phyloP scores from a whole-genome alignment of 2,329 filamentous ascomycete genomes.

The Lomentospora prolificans region DNA sequence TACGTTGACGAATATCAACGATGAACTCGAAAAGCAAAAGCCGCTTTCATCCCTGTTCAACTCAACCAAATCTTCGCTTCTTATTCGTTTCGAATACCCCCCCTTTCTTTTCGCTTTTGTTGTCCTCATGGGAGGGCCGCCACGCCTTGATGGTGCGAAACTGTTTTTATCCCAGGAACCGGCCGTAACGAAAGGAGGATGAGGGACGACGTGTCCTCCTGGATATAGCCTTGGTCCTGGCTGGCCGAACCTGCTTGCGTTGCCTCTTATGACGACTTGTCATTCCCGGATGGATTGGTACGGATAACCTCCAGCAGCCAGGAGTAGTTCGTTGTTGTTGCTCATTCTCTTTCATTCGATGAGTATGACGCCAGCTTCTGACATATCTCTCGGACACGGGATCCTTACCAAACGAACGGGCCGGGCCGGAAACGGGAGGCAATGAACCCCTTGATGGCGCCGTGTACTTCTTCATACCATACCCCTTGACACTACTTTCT shows the following conservation, averaged over 20 bases:
- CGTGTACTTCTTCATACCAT: constrained; percentile 4
- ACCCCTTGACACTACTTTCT: constrained; percentile 1
- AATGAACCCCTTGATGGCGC: neutral
- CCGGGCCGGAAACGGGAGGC: neutral
- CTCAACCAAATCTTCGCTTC: neutral
- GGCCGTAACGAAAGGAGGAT: neutral
- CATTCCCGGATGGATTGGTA: neutral
- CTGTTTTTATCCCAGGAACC: neutral
- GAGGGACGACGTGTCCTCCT: neutral
- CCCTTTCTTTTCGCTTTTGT: neutral
- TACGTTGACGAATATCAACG: constrained; percentile 1
- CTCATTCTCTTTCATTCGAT: neutral
- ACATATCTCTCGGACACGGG: neutral
- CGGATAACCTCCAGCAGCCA: no score
- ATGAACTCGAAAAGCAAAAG: neutral
- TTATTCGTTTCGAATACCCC: constrained; percentile 1
- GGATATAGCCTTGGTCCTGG: neutral
- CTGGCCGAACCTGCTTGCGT: neutral
- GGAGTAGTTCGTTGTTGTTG: no score
- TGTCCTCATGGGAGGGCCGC: neutral
- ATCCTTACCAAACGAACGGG: neutral
- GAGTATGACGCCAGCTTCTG: neutral
- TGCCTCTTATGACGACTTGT: constrained; percentile 1
- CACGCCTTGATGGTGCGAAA: constrained; percentile 2
- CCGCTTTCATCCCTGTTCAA: neutral